Conservation (phyloP, 306 rosid genomes). For the Cucurbita moschata region DNA sequence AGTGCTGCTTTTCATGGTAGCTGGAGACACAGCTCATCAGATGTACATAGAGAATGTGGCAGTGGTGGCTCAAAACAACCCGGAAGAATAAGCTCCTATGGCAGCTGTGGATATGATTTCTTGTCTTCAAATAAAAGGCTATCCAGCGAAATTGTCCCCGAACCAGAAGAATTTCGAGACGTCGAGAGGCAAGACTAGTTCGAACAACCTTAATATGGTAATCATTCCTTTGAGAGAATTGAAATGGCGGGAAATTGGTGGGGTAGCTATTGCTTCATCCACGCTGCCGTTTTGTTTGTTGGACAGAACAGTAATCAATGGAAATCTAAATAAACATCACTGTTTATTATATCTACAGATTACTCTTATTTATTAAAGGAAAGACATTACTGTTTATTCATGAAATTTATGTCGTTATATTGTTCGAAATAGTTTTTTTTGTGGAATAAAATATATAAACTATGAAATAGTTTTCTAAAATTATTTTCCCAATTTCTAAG, state of each 20-base stretch:
- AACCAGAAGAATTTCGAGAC: constrained; percentile 58
- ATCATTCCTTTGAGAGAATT: not conserved
- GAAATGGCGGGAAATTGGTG: not conserved
- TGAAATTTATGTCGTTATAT: not conserved
- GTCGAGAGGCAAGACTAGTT: constrained; percentile 24
- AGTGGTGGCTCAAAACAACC: constrained; percentile 46
- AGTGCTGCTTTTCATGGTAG: constrained; percentile 67
- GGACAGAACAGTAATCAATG: not conserved
- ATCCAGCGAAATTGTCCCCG: constrained; percentile 85
- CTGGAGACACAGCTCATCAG: constrained; percentile 86
- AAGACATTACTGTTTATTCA: not conserved
- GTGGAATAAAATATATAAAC: not conserved
- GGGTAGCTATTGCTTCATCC: not conserved
- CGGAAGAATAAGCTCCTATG: constrained; percentile 50
- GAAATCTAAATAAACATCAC: not conserved
- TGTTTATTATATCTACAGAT: not conserved
- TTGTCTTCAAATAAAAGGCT: constrained; percentile 66
- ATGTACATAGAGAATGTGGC: constrained; percentile 30
- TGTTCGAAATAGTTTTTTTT: not conserved
- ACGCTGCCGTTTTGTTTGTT: not conserved
- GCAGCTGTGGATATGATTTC: constrained; percentile 57
- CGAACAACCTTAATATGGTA: not conserved
- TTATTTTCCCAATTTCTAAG: no score
- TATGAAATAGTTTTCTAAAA: not conserved
- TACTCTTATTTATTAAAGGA: not conserved